Evolutionary conservation across 345 rosid species (phyloP).

Genomic region (Pseudoturritis turrita): DNA sequence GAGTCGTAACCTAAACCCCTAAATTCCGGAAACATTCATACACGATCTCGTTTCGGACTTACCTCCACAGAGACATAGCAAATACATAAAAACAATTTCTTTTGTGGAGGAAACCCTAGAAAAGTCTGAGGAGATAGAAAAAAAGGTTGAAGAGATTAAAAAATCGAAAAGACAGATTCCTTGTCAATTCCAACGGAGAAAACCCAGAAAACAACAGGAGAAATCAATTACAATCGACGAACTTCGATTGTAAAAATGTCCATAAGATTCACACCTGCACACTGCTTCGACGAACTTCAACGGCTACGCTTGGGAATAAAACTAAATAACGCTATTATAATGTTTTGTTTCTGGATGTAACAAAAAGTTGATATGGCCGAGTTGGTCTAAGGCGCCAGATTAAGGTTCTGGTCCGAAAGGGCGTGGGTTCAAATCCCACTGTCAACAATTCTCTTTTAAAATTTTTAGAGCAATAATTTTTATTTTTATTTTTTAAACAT

Average conservation of each 20-base stretch:
- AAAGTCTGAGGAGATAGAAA: neutral
- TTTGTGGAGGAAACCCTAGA: neutral
- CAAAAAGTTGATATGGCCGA: constrained; percentile 66
- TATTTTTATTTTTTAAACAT: too few relatives aligned
- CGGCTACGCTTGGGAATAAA: neutral
- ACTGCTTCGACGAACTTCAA: neutral
- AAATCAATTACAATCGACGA: neutral
- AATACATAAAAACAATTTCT: neutral
- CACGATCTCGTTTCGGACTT: neutral
- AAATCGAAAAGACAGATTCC: neutral
- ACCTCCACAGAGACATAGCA: neutral
- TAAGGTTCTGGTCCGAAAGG: constrained; percentile 99
- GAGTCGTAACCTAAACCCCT: constrained; percentile 19
- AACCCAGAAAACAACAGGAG: neutral
- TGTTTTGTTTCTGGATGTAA: fast-evolving
- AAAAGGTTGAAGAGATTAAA: neutral
- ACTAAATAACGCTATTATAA: too few relatives aligned
- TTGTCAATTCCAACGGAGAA: neutral
- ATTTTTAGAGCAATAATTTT: neutral
- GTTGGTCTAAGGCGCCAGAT: constrained; percentile 98
- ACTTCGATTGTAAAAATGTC: neutral
- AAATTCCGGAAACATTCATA: neutral
- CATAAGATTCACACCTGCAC: neutral
- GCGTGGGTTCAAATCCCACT: constrained; percentile 98
- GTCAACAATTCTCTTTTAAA: constrained; percentile 41